A percentile compares a stretch with the other conserved stretches of the same genome.
Conservation (phyloP, 2,329 filamentous ascomycete genomes). For the Apiospora sp. region DNA sequence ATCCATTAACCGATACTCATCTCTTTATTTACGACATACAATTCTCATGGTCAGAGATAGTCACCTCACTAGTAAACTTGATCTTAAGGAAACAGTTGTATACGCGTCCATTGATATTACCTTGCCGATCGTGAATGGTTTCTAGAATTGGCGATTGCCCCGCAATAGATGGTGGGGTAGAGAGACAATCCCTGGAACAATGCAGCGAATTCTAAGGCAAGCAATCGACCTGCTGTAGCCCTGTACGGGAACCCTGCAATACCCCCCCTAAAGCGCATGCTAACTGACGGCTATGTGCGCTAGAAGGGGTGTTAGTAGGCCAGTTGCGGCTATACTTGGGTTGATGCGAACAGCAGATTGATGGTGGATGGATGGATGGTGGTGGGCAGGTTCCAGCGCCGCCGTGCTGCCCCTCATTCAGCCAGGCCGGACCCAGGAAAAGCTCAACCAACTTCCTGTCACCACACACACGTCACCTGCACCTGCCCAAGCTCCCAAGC, state of each 20-base stretch:
- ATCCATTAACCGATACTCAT: too few species aligned
- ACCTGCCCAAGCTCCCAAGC: background rate
- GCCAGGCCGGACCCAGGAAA: background rate
- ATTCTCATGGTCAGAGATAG: background rate
- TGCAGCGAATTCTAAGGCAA: background rate
- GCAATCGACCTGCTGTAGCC: constrained; percentile 14
- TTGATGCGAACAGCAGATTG: background rate
- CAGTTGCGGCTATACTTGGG: background rate
- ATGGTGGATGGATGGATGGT: background rate
- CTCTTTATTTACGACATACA: too few species aligned
- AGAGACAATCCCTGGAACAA: background rate
- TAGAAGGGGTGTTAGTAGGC: background rate
- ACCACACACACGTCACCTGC: constrained; percentile 17
- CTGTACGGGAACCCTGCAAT: background rate
- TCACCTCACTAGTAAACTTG: background rate
- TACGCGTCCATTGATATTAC: background rate
- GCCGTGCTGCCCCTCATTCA: constrained; percentile 4
- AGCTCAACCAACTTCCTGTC: background rate
- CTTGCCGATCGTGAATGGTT: background rate
- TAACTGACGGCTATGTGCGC: background rate
- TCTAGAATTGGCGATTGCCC: constrained; percentile 1
- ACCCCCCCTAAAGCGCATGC: background rate
- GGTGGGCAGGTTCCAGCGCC: background rate
- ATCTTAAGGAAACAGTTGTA: background rate
- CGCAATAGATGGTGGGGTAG: constrained; percentile 16